Base-by-base conservation (phyloP, 768 basidiomycete genomes). In the Pleurotus sapidus region DNA sequence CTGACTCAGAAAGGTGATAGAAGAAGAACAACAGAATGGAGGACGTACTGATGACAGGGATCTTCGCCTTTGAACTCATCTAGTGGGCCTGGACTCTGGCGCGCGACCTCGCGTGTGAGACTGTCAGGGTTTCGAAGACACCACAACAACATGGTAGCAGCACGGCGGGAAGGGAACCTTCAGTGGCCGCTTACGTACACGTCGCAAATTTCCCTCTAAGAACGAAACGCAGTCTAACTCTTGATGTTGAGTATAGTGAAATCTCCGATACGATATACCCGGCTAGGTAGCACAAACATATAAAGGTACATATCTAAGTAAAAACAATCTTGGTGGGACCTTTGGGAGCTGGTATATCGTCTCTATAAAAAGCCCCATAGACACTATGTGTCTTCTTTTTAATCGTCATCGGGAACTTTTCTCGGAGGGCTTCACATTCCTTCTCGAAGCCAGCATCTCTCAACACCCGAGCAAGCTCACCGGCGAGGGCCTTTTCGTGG, bases 321-420 rank as follows among this genome's bases (percentile, higher is more conserved):
- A 93, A 93, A 47, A 84, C 86, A 61, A 91, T 91, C 77, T 89
- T 91, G 8, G 84, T 89, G n/a, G 89, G 85, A 1, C 76, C 83
- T 18, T 79, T 79, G 20, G 81, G 79, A 46, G 78, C 72, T 8
- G 81, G 76, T 27, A 86, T 84, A 61, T 87, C 85, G 62, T 90
- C 85, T 56, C 88, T 71, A 71, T 81, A 93, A 72, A 93, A 93
- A 4, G 89, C 91, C 4, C 95, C 95, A 64, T 97, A 98, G 42
- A 84, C 88, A 17, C 91, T 77, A 65, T 98, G 95, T 63, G 88
- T 84, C 80, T 86, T 93, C 81, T 98, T 98, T 79, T 96, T 97
- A 75, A 98, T 93, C 58, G 95, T 92, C 83, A 95, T 93, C 50
- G 94, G 93, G 78, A 97, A 98, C 65, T 87, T 86, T 58, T 87